Percentiles rank a stretch among this genome's conserved stretches.
These are phyloP conservation scores for Yamadazyma kanchanaburiensis DNA, from an alignment of 1,139 yeast genomes.

Conservation along the genomic window DNA sequence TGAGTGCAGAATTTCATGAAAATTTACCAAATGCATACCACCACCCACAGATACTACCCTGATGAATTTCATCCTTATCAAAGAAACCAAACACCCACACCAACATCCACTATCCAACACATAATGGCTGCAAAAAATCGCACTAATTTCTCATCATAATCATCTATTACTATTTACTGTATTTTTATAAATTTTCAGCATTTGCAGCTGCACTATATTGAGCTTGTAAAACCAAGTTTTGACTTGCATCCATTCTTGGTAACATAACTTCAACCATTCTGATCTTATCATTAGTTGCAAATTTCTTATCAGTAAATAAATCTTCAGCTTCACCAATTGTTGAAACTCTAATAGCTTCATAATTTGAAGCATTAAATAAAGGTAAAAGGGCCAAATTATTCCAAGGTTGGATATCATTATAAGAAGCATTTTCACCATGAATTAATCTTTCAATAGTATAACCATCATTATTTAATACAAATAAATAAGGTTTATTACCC, in stretches of 20 bases:
- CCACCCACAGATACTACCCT: too few relatives aligned
- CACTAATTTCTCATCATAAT: too few relatives aligned
- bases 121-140: too few relatives aligned
- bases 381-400: slow-evolving; percentile 66
- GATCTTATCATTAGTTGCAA: slow-evolving; percentile 60
- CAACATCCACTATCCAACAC: too few relatives aligned
- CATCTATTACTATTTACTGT: slow-evolving; percentile 4
- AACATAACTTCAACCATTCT: slow-evolving; percentile 78
- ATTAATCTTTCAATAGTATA: slow-evolving; percentile 88
- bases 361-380: slow-evolving; percentile 66
- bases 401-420: slow-evolving; percentile 85
- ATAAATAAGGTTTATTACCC: slow-evolving; percentile 76
- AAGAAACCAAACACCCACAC: too few relatives aligned
- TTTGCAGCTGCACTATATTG: slow-evolving; percentile 71
- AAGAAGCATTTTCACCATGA: slow-evolving; percentile 73
- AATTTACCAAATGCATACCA: too few relatives aligned
- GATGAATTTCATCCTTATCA: too few relatives aligned
- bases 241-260: slow-evolving; percentile 81
- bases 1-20: too few relatives aligned
- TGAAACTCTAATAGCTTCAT: slow-evolving; percentile 52
- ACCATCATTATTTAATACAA: slow-evolving; percentile 81
- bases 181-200: slow-evolving; percentile 24
- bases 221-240: slow-evolving; percentile 65
- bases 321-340: slow-evolving; percentile 67
- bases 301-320: slow-evolving; percentile 50